phyloP scores from a whole-genome alignment of 2,329 filamentous ascomycete genomes.

The Chalaropsis thielavioides region DNA sequence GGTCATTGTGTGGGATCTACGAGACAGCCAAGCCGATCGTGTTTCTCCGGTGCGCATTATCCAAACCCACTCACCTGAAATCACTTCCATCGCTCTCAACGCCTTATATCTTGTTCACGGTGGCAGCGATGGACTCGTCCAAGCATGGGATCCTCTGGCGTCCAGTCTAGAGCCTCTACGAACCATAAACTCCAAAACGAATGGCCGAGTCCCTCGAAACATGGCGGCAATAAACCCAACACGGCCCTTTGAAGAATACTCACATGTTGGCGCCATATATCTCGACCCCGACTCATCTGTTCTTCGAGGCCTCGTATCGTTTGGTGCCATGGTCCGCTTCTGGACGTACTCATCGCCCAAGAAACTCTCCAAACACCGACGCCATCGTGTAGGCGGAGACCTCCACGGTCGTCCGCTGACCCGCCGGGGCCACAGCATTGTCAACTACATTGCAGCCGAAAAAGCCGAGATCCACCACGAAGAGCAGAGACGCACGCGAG shows the following conservation, averaged over 20 bases:
- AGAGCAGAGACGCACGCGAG: conserved; percentile 48
- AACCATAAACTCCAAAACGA: conserved; percentile 75
- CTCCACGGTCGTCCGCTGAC: conserved; percentile 36
- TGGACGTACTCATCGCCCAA: conserved; percentile 86
- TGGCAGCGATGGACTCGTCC: conserved; percentile 85
- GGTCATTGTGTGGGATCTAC: conserved; percentile 75
- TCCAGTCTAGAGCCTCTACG: conserved; percentile 65
- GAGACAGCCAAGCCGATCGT: conserved; percentile 36
- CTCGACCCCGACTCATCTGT: conserved; percentile 78
- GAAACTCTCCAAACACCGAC: conserved; percentile 61
- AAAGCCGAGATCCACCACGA: conserved; percentile 65
- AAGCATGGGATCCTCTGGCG: conserved; percentile 90
- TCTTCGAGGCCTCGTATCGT: conserved; percentile 71
- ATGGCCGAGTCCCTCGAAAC: conserved; percentile 66
- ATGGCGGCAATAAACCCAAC: conserved; percentile 40
- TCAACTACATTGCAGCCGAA: conserved; percentile 77
- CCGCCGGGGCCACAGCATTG: conserved; percentile 46
- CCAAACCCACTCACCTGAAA: conserved; percentile 76
- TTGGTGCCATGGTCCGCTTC: conserved; percentile 76
- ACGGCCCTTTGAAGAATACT: conserved; percentile 54
- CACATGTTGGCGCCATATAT: conserved; percentile 63
- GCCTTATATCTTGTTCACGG: conserved; percentile 83
- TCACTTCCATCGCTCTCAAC: conserved; percentile 69
- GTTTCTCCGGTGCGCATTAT: conserved; percentile 66
- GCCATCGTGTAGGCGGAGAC: conserved; percentile 56